These are phyloP conservation scores for Ceriops decandra DNA, from an alignment of 345 rosid species.

Conservation along the genomic window DNA sequence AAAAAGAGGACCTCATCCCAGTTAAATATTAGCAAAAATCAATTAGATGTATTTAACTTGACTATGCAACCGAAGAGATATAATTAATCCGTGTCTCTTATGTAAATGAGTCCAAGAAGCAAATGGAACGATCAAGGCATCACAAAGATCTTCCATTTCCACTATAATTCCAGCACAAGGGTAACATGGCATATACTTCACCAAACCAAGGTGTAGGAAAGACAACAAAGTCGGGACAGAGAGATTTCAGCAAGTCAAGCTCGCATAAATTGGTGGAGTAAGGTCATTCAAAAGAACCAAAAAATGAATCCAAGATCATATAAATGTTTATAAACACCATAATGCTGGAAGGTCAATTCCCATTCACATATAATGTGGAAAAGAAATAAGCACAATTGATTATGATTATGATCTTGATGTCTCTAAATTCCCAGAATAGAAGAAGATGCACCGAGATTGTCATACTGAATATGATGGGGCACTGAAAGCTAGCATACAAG, in stretches of 20 bases:
- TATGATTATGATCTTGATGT: constrained; percentile 12
- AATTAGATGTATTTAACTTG: too few species aligned
- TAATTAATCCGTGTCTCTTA: too few species aligned
- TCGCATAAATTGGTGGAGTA: constrained; percentile 7
- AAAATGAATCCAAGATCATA: neutral
- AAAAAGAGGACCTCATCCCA: too few species aligned
- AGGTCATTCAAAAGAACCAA: neutral
- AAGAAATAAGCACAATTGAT: constrained; percentile 1
- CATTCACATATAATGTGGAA: neutral
- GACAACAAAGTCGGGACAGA: neutral
- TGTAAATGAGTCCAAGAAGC: too few species aligned
- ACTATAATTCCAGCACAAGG: constrained; percentile 5
- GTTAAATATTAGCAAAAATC: too few species aligned
- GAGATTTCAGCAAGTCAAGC: constrained; percentile 13
- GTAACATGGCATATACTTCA: neutral
- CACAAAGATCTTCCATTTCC: neutral
- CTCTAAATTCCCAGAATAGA: constrained; percentile 10
- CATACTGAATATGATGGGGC: neutral
- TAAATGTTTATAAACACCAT: neutral
- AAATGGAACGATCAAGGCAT: constrained; percentile 1
- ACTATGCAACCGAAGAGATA: too few species aligned
- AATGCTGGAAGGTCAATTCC: neutral
- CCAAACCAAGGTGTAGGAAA: neutral
- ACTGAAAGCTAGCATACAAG: neutral
- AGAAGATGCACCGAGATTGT: neutral